Evolutionary conservation across 306 rosid genomes (phyloP), one percentile per base, ranked within the genome.

Genomic region (Fragaria vesca): DNA sequence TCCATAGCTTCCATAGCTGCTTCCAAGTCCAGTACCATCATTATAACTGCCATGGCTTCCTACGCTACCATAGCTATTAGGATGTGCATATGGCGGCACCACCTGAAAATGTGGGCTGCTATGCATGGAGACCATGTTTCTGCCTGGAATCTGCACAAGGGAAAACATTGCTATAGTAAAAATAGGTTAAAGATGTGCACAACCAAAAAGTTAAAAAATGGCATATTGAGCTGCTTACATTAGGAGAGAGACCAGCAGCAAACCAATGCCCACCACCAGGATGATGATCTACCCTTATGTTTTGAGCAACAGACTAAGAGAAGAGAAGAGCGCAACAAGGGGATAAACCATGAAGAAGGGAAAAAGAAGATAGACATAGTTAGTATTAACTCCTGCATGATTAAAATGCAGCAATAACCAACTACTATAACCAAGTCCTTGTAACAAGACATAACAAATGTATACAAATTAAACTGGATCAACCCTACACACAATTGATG

Each of bases 251-350:
- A 81, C 99, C 99, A 81, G 99, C 99, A 66, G 98, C 98, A 90
- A 96, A 96, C 99, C 99, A 96, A 84, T 96, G 99, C 67, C 99
- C 99, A 77, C 93, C 98, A 79, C 97, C 99, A 12, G 98, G 98
- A 81, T 96, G 97, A 91, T 93, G 97, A 82, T 96, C 98, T 84
- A 96, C 99, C 87, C 89, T 90, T 65, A 96, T 77, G 79, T 85
- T 90, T 81, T 96, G 98, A 81, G 89, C 88, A 79, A 93, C 99
- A 20, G 93, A 90, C 99, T 95, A 79, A 61, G 51, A 61, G 71
- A 83, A 69, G 76, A 54, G 26, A 46, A 78, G 61, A 28, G n/a
- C 18, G 48, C 46, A 71, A 24, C 5, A 4, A 60, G 50, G 65
- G 13, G 6, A 58, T 68, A 50, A 45, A 51, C 43, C 57, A 67